Percentiles rank a stretch among this genome's conserved stretches.
Evolutionary conservation across 1,284 basidiomycete species (phyloP).

Genomic region (Heliocybe sulcata): DNA sequence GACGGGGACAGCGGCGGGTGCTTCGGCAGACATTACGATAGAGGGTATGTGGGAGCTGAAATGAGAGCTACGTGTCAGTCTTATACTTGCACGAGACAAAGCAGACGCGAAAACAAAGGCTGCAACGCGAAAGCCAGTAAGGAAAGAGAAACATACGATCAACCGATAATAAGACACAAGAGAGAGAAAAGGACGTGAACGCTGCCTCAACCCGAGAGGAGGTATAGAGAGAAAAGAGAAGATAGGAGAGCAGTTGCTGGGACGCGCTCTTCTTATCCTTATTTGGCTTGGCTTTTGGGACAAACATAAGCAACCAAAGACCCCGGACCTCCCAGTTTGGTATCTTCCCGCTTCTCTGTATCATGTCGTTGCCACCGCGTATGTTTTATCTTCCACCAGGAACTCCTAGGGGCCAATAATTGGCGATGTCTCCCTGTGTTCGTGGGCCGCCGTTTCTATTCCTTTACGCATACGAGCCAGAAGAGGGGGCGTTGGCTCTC

Average conservation of each 20-base stretch:
- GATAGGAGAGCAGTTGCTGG: slow-evolving; percentile 17
- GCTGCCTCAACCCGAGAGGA: slow-evolving; percentile 13
- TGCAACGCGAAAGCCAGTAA: slow-evolving; percentile 6
- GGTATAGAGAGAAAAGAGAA: slow-evolving; percentile 16
- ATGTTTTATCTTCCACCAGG: neutral
- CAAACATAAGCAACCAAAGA: slow-evolving; percentile 29
- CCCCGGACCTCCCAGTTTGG: neutral
- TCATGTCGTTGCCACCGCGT: neutral
- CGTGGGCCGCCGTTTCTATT: too few species aligned
- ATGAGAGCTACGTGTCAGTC: slow-evolving; percentile 12
- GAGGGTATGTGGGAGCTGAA: slow-evolving; percentile 39
- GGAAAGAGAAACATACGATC: slow-evolving; percentile 6
- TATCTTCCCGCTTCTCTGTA: neutral
- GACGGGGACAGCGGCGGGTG: slow-evolving; percentile 30
- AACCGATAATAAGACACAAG: slow-evolving; percentile 1
- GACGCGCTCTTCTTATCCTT: slow-evolving; percentile 40
- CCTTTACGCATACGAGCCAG: neutral
- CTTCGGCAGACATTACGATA: slow-evolving; percentile 72
- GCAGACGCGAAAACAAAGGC: slow-evolving; percentile 6
- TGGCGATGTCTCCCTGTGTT: too few species aligned
- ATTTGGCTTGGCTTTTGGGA: slow-evolving; percentile 27
- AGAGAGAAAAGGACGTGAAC: slow-evolving; percentile 11
- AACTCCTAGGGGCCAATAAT: too few species aligned
- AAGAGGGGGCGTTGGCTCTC: neutral
- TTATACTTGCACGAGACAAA: neutral